phyloP scores from a whole-genome alignment of 179 eudicot genomes.

The Beta corolliflora region DNA sequence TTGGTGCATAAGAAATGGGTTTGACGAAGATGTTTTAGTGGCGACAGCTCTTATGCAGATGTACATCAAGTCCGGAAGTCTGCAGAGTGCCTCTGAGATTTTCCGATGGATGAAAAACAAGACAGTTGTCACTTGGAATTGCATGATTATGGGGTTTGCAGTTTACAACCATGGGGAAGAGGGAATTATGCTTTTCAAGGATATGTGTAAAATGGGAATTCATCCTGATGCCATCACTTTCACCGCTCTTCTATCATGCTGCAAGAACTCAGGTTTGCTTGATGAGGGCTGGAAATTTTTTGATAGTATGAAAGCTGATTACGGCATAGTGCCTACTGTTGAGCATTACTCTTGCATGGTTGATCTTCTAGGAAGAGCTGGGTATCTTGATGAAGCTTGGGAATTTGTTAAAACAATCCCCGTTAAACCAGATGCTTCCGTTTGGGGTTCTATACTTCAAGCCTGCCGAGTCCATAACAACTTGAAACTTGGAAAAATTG shows the following conservation, averaged over 20 bases:
- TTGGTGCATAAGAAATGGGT: slow-evolving; percentile 46
- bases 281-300: slow-evolving; percentile 64
- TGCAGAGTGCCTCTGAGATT: slow-evolving; percentile 42
- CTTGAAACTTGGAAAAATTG: slow-evolving; percentile 51
- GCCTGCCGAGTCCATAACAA: slow-evolving; percentile 47
- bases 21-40: slow-evolving; percentile 37
- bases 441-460: slow-evolving; percentile 68
- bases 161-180: slow-evolving; percentile 45
- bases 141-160: slow-evolving; percentile 65
- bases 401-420: slow-evolving; percentile 61
- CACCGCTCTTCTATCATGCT: slow-evolving; percentile 55
- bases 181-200: slow-evolving; percentile 43
- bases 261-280: slow-evolving; percentile 59
- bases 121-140: slow-evolving; percentile 57
- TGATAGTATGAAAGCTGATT: slow-evolving; percentile 49
- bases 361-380: slow-evolving; percentile 68
- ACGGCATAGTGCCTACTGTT: slow-evolving; percentile 47
- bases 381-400: slow-evolving; percentile 72
- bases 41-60: slow-evolving; percentile 57
- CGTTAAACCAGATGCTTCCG: slow-evolving; percentile 49
- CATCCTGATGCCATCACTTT: slow-evolving; percentile 60
- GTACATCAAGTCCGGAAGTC: slow-evolving; percentile 61
- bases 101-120: slow-evolving; percentile 38
- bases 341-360: slow-evolving; percentile 82
- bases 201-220: slow-evolving; percentile 40